Base-by-base conservation (phyloP, 805 yeast genomes). In the Isabelozyma rhagii region DNA sequence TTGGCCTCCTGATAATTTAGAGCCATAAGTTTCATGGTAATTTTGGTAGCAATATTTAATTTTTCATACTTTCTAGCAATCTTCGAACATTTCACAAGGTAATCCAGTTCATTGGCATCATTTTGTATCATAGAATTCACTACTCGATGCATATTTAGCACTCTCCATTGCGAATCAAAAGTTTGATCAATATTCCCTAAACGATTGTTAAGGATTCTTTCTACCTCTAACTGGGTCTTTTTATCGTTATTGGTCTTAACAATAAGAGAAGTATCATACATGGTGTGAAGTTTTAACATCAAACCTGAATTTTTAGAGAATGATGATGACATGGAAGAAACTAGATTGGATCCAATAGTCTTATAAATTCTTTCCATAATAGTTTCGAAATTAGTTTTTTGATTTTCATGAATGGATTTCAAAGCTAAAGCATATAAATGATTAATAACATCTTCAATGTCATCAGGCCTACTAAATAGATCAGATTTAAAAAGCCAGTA, bases 361-460 rank as follows among this genome's bases (percentile, higher is more conserved):
- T 67, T 65, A 31, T 83, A 80, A 1, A 90, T 84, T 29, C 72
- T 69, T 4, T 78, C 69, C 8, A 85, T 62, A 44, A 78, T 76
- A 1, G 56, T 46, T 21, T 62, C 51, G 43, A 83, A 72, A 1
- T 64, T 71, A 0, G 53, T 56, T 0, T 55, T 43, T 6, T 81
- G 70, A 2, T 59, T 56, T 0, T 61, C 55, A 36, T 67, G 61
- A 13, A 84, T 64, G n/a, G 77, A 68, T 8, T 75, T 58, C 11
- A 90, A 59, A 0, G 86, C 83, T 49, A 81, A 79, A 0, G 96
- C 94, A 51, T 87, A 75, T 56, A 83, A 82, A 50, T 84, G 82
- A 45, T 78, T 84, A 9, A 83, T 63, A n/a, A 76, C 71, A 1
- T 81, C 79, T 39, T 83, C 86, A 4, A 80, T 76, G 18, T 68